phyloP scores from a whole-genome alignment of 495 filamentous ascomycete species.

The Echria macrotheca region DNA sequence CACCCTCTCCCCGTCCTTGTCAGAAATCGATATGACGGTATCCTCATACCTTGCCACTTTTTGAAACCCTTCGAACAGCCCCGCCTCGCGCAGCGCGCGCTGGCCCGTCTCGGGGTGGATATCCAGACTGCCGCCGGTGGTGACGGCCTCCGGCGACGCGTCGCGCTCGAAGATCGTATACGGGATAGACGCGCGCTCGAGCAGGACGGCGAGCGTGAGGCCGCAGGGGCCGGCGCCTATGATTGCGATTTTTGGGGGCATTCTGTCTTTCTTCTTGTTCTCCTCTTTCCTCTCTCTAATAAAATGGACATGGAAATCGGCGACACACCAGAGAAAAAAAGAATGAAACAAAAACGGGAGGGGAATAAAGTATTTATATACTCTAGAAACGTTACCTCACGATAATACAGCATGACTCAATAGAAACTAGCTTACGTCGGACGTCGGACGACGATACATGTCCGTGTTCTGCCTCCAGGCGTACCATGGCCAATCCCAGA shows the following conservation, averaged over 20 bases:
- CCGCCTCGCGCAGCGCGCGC: conserved; percentile 46
- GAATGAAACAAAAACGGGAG: no score
- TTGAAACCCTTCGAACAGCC: conserved; percentile 44
- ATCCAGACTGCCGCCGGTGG: conserved; percentile 54
- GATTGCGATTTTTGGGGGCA: conserved; percentile 45
- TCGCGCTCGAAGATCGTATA: conserved; percentile 52
- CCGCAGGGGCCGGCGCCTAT: conserved; percentile 56
- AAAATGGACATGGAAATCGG: no score
- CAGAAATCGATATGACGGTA: conserved; percentile 17
- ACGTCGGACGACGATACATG: no score
- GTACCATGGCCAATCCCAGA: no score
- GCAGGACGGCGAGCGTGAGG: conserved; percentile 51
- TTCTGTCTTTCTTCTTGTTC: no score
- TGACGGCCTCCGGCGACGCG: conserved; percentile 25
- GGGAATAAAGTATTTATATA: no score
- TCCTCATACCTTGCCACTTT: conserved; percentile 23
- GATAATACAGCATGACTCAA: no score
- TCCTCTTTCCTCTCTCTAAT: no score
- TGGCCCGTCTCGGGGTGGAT: conserved; percentile 49
- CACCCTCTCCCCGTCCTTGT: conserved; percentile 20
- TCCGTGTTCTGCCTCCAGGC: no score
- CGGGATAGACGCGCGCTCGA: conserved; percentile 41
- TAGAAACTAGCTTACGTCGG: no score
- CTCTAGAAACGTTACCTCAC: no score
- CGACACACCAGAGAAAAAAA: no score